Conservation (phyloP, 1,139 yeast genomes). For the Taphrina pruni region DNA sequence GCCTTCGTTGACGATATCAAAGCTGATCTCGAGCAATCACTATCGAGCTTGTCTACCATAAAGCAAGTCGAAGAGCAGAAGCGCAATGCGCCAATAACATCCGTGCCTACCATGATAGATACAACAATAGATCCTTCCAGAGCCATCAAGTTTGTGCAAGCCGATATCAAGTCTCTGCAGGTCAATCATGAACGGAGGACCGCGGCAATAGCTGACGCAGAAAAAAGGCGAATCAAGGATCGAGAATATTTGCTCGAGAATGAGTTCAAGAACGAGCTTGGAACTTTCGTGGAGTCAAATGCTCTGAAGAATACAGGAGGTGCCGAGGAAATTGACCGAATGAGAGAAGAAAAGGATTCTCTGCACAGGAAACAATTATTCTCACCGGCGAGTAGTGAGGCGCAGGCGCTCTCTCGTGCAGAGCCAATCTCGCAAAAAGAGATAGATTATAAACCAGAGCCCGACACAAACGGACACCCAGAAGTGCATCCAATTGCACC, state of each 20-base stretch:
- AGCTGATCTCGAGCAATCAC: constrained; percentile 65
- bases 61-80: constrained; percentile 77
- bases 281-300: constrained; percentile 77
- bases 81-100: constrained; percentile 38
- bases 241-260: constrained; percentile 62
- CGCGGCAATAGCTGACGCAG: constrained; percentile 89
- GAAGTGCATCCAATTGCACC: not conserved
- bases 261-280: constrained; percentile 85
- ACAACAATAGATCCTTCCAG: constrained; percentile 49
- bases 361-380: constrained; percentile 48
- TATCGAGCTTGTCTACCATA: constrained; percentile 71
- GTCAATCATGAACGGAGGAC: constrained; percentile 86
- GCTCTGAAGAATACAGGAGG: constrained; percentile 85
- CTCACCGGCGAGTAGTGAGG: constrained; percentile 1
- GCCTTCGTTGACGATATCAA: constrained; percentile 78
- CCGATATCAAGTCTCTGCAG: constrained; percentile 74
- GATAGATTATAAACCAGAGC: not conserved
- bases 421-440: not conserved
- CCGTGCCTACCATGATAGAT: constrained; percentile 27
- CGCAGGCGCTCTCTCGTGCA: not conserved
- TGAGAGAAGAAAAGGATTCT: constrained; percentile 67
- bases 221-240: constrained; percentile 76
- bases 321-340: constrained; percentile 78
- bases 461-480: not conserved
- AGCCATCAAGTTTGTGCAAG: constrained; percentile 77